Conservation (phyloP, 192 early-diverging fungal genomes). For the Coemansia sp. region DNA sequence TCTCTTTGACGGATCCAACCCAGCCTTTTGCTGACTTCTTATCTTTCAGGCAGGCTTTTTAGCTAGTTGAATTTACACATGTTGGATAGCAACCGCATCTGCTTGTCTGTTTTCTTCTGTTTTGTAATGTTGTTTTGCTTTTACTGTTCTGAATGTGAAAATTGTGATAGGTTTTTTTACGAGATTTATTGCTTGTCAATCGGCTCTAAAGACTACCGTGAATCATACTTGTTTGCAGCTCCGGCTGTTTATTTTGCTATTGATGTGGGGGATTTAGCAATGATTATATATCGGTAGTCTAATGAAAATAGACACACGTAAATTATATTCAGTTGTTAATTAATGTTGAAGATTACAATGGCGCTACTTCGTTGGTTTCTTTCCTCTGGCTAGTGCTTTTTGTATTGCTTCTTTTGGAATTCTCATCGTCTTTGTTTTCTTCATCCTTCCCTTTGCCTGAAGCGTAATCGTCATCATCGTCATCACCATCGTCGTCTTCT, state of each 20-base stretch:
- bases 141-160: too few relatives aligned
- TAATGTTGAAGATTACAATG: background rate
- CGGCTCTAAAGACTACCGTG: too few relatives aligned
- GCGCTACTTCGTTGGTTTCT: background rate
- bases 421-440: background rate
- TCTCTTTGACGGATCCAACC: background rate
- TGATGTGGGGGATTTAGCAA: too few relatives aligned
- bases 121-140: too few relatives aligned
- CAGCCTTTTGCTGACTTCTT: background rate
- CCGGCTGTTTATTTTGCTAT: too few relatives aligned
- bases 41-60: background rate
- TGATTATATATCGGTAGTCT: too few relatives aligned
- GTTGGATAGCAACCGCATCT: too few relatives aligned
- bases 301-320: too few relatives aligned
- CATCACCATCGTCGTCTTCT: slow-evolving; percentile 17
- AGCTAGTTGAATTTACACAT: background rate
- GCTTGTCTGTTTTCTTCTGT: too few relatives aligned
- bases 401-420: background rate
- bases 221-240: too few relatives aligned
- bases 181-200: too few relatives aligned
- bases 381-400: background rate
- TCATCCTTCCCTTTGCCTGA: background rate
- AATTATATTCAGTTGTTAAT: background rate
- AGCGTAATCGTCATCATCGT: slow-evolving; percentile 9
- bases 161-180: too few relatives aligned